Base-by-base conservation (phyloP, 2,329 filamentous ascomycete species). In the Tolypocladium capitatum region DNA sequence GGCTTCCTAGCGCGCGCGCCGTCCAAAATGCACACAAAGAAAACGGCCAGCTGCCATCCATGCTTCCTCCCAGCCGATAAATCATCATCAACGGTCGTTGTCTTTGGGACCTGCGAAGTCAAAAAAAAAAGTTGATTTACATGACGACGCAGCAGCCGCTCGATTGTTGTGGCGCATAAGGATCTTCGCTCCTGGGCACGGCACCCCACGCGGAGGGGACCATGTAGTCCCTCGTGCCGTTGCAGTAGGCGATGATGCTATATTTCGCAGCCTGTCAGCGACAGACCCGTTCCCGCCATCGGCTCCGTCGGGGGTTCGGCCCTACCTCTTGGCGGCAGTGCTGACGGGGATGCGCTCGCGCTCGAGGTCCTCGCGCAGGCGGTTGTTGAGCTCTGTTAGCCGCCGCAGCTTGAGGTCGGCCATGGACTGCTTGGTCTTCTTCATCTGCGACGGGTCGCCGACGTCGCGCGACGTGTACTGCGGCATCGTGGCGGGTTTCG, bases 351-450 rank as follows among this genome's bases (percentile, higher is more conserved):
- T 95, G 60, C 92, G 80, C 65, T 94, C 89, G 65, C 92, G 81
- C 61, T 97, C 92, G 55, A 98, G 76, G 67, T 98, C 92, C 70
- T 98, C 92, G 61, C 90, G 86, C 67, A 98, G 73, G 59, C 92
- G 84, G 69, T 88, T 88, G 76, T 97, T 98, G 61, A 98, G 80
- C 73, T 98, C 92, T 52, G 90, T 97, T 69, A 98, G 76, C 55
- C 92, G 85, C 62, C 92, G 84, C 61, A 97, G 81, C 78, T 98
- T 98, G 55, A 98, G 80, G 68, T 98, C 92, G 58, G 91, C 91
- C 87, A 98, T 97, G 66, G 88, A 95, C 73, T 97, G 92, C 76
- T 96, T 96, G 75, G 94, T 97, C 74, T 90, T 94, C 77, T 79
- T 81, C 59, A 81, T 78, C 65, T 83, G 78, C 60, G 76, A 78